Evolutionary conservation across 805 yeast species (phyloP).

Genomic region (Wickerhamomyces pijperi): DNA sequence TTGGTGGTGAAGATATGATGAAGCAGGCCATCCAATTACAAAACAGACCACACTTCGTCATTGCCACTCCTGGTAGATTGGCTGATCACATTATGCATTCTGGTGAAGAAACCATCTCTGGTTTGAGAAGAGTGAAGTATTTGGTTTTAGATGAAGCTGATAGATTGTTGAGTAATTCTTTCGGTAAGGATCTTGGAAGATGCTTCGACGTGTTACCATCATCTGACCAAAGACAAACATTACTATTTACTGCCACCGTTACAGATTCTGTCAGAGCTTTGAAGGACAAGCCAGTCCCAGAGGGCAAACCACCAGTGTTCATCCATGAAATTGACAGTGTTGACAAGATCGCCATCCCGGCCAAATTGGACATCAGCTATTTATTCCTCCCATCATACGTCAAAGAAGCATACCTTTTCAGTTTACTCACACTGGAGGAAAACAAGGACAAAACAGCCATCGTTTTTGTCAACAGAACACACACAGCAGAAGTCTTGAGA

Average conservation of each 20-base stretch:
- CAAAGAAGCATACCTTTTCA: conserved; percentile 78
- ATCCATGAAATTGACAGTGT: conserved; percentile 66
- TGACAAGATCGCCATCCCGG: conserved; percentile 73
- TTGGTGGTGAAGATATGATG: conserved; percentile 94
- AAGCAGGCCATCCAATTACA: conserved; percentile 76
- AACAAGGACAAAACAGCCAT: conserved; percentile 63
- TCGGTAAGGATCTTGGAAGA: conserved; percentile 63
- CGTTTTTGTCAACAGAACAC: conserved; percentile 84
- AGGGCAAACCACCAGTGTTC: conserved; percentile 44
- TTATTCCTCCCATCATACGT: conserved; percentile 78
- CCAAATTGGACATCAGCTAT: conserved; percentile 53
- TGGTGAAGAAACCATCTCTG: conserved; percentile 79
- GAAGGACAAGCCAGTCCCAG: conserved; percentile 48
- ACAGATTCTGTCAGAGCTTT: conserved; percentile 83
- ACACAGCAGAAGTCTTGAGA: conserved; percentile 79
- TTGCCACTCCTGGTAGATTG: conserved; percentile 94
- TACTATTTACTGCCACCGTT: conserved; percentile 90
- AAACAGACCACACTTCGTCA: conserved; percentile 81
- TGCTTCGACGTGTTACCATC: conserved; percentile 68
- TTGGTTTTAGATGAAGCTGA: conserved; percentile 95
- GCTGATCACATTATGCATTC: conserved; percentile 85
- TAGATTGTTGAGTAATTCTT: conserved; percentile 72
- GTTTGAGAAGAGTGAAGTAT: conserved; percentile 66
- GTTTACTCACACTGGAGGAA: conserved; percentile 49
- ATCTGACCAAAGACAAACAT: conserved; percentile 68